Evolutionary conservation across 2,329 filamentous ascomycete genomes (phyloP).

Genomic region (Pseudogymnoascus destructans): DNA sequence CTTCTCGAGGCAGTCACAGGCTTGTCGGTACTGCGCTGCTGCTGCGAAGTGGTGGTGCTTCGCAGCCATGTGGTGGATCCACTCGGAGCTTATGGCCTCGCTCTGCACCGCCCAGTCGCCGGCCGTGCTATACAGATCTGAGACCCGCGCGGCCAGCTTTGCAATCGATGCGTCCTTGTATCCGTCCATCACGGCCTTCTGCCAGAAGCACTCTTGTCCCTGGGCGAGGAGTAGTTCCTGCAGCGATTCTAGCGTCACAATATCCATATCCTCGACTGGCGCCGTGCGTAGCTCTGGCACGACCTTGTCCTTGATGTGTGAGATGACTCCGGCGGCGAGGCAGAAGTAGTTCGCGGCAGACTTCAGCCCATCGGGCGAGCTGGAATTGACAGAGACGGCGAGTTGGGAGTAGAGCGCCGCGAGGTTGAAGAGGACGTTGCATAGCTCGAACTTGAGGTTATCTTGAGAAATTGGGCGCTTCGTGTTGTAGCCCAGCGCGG

Average conservation of each 20-base stretch:
- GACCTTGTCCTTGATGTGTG: conserved; percentile 61
- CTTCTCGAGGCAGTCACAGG: conserved; percentile 86
- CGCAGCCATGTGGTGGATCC: conserved; percentile 95
- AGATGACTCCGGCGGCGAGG: conserved; percentile 70
- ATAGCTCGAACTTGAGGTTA: conserved; percentile 68
- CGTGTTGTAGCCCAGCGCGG: conserved; percentile 79
- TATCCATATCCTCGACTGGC: conserved; percentile 92
- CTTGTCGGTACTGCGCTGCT: conserved; percentile 83
- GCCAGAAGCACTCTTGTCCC: conserved; percentile 96
- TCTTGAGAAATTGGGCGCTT: conserved; percentile 55
- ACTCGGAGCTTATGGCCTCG: conserved; percentile 78
- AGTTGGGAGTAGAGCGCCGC: conserved; percentile 89
- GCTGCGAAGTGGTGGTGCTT: conserved; percentile 97
- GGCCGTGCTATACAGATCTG: conserved; percentile 76
- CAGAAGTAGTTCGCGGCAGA: conserved; percentile 83
- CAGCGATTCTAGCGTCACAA: conserved; percentile 69
- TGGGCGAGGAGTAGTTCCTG: conserved; percentile 79
- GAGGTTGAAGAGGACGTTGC: conserved; percentile 88
- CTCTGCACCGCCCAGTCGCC: conserved; percentile 80
- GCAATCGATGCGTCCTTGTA: conserved; percentile 88
- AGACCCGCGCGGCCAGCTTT: conserved; percentile 79
- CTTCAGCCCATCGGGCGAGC: conserved; percentile 71
- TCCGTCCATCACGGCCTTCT: conserved; percentile 86
- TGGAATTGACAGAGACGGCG: conserved; percentile 65
- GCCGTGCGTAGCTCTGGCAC: conserved; percentile 72